A percentile compares a stretch with the other conserved stretches of the same genome.
Conservation (phyloP, 352 stramenopile species). For the Globisporangium cystogenes region DNA sequence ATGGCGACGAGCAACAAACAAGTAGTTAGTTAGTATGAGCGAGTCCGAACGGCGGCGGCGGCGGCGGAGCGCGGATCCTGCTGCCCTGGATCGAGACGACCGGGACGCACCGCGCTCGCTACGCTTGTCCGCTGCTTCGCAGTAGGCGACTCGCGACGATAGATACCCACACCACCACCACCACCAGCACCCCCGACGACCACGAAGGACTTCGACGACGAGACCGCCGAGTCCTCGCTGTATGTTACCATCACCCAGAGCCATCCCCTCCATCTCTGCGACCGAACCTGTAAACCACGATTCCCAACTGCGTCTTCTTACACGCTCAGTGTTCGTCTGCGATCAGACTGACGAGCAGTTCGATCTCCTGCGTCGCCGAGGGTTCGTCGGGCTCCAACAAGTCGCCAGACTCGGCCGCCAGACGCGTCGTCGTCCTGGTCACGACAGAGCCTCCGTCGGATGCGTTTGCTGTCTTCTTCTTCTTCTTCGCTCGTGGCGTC, state of each 20-base stretch:
- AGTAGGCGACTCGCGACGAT: background rate
- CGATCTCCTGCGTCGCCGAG: slow-evolving; percentile 8
- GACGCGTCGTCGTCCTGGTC: background rate
- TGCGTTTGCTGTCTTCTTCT: too few species aligned
- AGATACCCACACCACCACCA: background rate
- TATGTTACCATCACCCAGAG: background rate
- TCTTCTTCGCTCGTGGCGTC: slow-evolving; percentile 21
- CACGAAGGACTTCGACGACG: background rate
- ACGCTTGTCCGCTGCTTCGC: background rate
- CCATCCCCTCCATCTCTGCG: background rate
- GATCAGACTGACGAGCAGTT: slow-evolving; percentile 4
- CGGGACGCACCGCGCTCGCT: background rate
- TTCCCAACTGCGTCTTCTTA: too few species aligned
- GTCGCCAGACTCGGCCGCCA: background rate
- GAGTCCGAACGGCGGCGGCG: background rate
- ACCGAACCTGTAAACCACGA: background rate
- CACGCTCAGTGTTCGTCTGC: background rate
- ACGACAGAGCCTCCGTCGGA: background rate
- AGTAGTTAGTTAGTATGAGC: background rate
- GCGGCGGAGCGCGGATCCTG: too few species aligned
- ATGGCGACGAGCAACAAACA: background rate
- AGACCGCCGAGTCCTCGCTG: background rate
- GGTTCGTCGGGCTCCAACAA: too few species aligned
- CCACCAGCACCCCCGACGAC: background rate
- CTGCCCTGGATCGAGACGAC: background rate